Evolutionary conservation across 306 rosid genomes (phyloP).

Genomic region (Malus asiatica): DNA sequence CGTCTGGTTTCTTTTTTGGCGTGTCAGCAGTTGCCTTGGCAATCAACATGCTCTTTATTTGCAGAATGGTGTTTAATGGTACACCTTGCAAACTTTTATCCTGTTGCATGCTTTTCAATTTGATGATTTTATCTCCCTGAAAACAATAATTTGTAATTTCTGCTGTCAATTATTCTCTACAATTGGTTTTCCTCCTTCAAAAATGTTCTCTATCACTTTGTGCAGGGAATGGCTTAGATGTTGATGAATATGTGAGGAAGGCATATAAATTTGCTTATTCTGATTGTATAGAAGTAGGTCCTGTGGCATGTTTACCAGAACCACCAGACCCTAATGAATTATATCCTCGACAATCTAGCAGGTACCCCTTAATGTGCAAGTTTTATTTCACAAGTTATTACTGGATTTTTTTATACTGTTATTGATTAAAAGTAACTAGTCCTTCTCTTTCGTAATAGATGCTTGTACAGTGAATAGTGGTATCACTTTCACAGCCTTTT

Average conservation of each 20-base stretch:
- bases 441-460: background rate
- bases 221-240: conserved; percentile 94
- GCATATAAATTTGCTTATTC: conserved; percentile 98
- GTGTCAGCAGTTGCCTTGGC: conserved; percentile 99
- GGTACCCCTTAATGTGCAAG: conserved; percentile 41
- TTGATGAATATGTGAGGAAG: conserved; percentile 94
- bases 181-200: background rate
- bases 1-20: conserved; percentile 99
- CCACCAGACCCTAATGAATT: conserved; percentile 98
- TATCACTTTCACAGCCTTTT: background rate
- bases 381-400: background rate
- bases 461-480: background rate
- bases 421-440: background rate
- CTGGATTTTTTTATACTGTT: background rate
- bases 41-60: conserved; percentile 97
- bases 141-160: conserved; percentile 1
- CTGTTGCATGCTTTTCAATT: conserved; percentile 6
- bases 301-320: conserved; percentile 90
- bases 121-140: conserved; percentile 12
- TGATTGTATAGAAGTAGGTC: conserved; percentile 93
- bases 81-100: conserved; percentile 20
- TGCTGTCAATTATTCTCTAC: conserved; percentile 3
- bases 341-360: conserved; percentile 95
- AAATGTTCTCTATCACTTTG: conserved; percentile 4
- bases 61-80: conserved; percentile 99